These are phyloP conservation scores for Phycomyces nitens DNA, from an alignment of 192 early-diverging fungal species.

Conservation along the genomic window DNA sequence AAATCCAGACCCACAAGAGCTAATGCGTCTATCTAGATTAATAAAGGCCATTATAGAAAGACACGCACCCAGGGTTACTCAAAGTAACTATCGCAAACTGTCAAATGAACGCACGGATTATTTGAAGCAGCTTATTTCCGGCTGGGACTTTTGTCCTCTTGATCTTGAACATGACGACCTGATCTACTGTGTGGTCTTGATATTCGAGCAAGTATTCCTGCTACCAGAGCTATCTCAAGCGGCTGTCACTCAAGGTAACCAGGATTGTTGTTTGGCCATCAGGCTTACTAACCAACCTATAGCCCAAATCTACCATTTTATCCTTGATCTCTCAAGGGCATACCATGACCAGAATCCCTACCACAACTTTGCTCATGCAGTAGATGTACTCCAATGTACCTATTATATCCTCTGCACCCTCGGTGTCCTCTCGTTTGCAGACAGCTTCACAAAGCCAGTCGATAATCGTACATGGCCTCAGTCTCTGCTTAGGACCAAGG, in stretches of 20 bases:
- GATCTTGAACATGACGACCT: constrained; percentile 61
- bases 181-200: constrained; percentile 64
- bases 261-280: not conserved
- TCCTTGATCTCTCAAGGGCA: constrained; percentile 50
- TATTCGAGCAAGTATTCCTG: constrained; percentile 65
- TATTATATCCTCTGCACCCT: constrained; percentile 75
- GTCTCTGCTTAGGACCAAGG: constrained; percentile 45
- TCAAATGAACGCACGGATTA: constrained; percentile 30
- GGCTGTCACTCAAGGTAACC: constrained; percentile 52
- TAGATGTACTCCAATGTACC: constrained; percentile 89
- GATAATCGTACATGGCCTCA: constrained; percentile 6
- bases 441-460: constrained; percentile 11
- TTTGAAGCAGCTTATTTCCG: constrained; percentile 53
- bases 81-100: not conserved
- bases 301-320: constrained; percentile 53
- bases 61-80: constrained; percentile 6
- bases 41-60: constrained; percentile 12
- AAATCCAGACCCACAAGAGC: too few relatives aligned
- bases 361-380: constrained; percentile 94
- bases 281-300: constrained; percentile 6
- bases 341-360: constrained; percentile 76
- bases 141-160: constrained; percentile 71
- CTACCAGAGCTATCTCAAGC: constrained; percentile 51
- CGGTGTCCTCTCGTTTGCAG: constrained; percentile 40
- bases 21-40: constrained; percentile 8